Percentiles rank a stretch among this genome's conserved stretches.
Evolutionary conservation across 371 early-diverging fungal genomes (phyloP).

Genomic region (Mortierella sp.): DNA sequence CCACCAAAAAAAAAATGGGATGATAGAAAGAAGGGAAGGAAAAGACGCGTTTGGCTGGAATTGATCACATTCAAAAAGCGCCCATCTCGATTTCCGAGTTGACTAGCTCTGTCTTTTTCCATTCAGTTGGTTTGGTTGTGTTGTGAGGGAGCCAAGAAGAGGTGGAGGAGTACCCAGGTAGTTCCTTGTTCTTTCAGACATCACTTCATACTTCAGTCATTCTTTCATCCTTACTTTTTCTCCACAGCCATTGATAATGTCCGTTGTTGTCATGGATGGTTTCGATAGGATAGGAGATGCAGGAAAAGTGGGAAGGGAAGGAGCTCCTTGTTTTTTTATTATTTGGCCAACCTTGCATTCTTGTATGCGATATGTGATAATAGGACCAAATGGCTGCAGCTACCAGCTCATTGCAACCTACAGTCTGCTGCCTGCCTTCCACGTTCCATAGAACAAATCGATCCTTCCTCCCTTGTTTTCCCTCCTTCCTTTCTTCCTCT

Average conservation of each 20-base stretch:
- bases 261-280: neutral
- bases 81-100: too few relatives aligned
- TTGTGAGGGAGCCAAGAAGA: too few relatives aligned
- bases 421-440: neutral
- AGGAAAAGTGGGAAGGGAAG: neutral
- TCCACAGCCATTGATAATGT: neutral
- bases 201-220: neutral
- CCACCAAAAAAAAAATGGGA: neutral
- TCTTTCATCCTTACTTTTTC: neutral
- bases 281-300: neutral
- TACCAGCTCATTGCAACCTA: neutral
- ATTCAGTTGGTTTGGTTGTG: too few relatives aligned
- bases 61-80: too few relatives aligned
- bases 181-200: too few relatives aligned
- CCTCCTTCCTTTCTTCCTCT: neutral
- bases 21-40: neutral
- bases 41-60: too few relatives aligned
- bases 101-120: too few relatives aligned
- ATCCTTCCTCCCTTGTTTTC: neutral
- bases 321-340: neutral
- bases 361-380: conserved; percentile 1
- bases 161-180: too few relatives aligned
- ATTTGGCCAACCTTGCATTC: neutral
- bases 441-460: neutral
- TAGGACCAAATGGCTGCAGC: neutral